Conservation (phyloP, 2,329 filamentous ascomycete genomes). For the Kalaharituber pfeilii region DNA sequence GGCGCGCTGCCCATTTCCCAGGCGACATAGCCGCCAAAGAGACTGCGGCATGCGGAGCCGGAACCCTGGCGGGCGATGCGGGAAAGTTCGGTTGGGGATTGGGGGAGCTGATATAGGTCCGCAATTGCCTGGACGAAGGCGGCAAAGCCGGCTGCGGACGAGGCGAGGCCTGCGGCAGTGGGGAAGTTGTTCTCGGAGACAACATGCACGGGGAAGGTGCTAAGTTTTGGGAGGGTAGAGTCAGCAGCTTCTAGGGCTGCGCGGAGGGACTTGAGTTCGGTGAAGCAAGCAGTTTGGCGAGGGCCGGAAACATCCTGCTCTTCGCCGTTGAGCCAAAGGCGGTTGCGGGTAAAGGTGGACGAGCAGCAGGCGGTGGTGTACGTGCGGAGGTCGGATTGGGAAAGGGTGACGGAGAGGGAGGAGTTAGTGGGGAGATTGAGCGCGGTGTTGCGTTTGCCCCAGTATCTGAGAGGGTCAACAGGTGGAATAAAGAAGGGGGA, state of each 20-base stretch:
- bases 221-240: conserved; percentile 63
- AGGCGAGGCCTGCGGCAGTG: conserved; percentile 76
- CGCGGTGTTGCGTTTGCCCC: conserved; percentile 88
- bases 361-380: conserved; percentile 92
- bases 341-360: conserved; percentile 49
- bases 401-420: conserved; percentile 90
- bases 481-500: conserved; percentile 3
- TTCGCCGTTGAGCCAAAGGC: conserved; percentile 67
- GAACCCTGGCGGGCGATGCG: conserved; percentile 85
- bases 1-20: conserved; percentile 64
- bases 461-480: conserved; percentile 42
- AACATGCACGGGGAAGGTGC: conserved; percentile 58
- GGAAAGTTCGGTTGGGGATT: conserved; percentile 66
- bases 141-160: conserved; percentile 51
- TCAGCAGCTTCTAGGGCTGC: conserved; percentile 55
- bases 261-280: conserved; percentile 63
- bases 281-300: conserved; percentile 86
- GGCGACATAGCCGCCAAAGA: conserved; percentile 91
- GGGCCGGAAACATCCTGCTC: conserved; percentile 71
- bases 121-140: conserved; percentile 70
- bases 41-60: conserved; percentile 77
- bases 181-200: conserved; percentile 99
- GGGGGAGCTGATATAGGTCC: conserved; percentile 71
- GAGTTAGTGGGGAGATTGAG: conserved; percentile 97
- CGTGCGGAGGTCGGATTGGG: conserved; percentile 81